phyloP scores from a whole-genome alignment of 495 filamentous ascomycete genomes.

The Penicillium waksmanii region DNA sequence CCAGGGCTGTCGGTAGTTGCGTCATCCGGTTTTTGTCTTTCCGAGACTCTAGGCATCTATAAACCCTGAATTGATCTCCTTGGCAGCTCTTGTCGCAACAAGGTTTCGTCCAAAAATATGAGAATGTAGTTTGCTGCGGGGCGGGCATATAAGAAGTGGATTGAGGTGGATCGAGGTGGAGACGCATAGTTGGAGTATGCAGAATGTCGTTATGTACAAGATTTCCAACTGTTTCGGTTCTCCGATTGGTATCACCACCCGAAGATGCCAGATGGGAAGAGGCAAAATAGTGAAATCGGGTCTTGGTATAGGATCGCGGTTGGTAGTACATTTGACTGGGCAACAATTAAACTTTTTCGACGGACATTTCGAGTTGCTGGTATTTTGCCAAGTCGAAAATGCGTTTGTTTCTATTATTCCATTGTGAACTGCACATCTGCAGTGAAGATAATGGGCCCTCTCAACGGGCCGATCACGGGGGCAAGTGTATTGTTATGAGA shows the following conservation, averaged over 20 bases:
- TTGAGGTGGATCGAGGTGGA: not conserved
- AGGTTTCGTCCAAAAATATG: not conserved
- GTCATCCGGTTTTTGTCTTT: not conserved
- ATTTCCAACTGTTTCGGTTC: not conserved
- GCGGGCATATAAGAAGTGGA: not conserved
- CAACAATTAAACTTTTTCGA: not conserved
- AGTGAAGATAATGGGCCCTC: too few relatives aligned
- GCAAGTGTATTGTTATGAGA: not conserved
- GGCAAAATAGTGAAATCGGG: not conserved
- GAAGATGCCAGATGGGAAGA: not conserved
- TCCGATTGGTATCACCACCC: not conserved
- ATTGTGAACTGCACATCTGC: too few relatives aligned
- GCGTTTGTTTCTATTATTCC: too few relatives aligned
- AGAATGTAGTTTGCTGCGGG: not conserved
- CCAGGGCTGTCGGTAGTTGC: not conserved
- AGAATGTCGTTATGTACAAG: conserved; percentile 1
- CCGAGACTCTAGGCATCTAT: conserved; percentile 29
- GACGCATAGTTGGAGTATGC: not conserved
- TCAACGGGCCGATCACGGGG: too few relatives aligned
- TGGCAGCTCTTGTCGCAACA: not conserved
- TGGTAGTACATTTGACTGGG: not conserved
- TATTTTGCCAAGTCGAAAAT: too few relatives aligned
- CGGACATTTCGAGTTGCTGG: too few relatives aligned
- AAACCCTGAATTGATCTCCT: conserved; percentile 23
- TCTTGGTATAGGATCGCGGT: not conserved